These are phyloP conservation scores for Cercospora zeina DNA, from an alignment of 2,329 filamentous ascomycete genomes.

Conservation along the genomic window DNA sequence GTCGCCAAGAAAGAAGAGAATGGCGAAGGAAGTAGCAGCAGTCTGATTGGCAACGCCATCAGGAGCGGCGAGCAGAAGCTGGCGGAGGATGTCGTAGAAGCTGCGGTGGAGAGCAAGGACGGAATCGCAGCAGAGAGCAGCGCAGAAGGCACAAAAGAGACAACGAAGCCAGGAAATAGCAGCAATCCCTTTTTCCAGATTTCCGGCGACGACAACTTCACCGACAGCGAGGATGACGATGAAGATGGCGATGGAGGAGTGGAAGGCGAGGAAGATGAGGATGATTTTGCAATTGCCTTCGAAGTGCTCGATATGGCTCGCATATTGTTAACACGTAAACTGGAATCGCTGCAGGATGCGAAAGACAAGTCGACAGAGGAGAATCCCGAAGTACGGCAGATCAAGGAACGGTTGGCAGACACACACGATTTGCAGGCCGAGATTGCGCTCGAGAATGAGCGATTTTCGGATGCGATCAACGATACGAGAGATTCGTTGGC, in stretches of 20 bases:
- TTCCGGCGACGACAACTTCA: slow-evolving; percentile 90
- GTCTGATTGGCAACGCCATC: slow-evolving; percentile 36
- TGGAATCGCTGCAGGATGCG: slow-evolving; percentile 51
- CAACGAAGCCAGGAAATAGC: slow-evolving; percentile 44
- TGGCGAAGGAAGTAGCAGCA: slow-evolving; percentile 32
- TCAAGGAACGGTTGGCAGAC: slow-evolving; percentile 86
- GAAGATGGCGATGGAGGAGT: slow-evolving; percentile 47
- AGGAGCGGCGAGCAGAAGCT: slow-evolving; percentile 44
- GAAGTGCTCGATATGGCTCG: slow-evolving; percentile 65
- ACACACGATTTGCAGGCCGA: slow-evolving; percentile 92
- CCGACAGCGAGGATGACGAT: slow-evolving; percentile 67
- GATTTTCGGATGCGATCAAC: slow-evolving; percentile 81
- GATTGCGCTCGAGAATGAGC: slow-evolving; percentile 95
- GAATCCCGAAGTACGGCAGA: slow-evolving; percentile 53
- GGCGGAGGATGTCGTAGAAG: slow-evolving; percentile 45
- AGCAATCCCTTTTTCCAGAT: slow-evolving; percentile 89
- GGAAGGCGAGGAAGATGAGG: slow-evolving; percentile 55
- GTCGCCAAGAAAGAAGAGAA: slow-evolving; percentile 32
- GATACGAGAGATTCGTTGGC: slow-evolving; percentile 77
- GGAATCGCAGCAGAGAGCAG: slow-evolving; percentile 46
- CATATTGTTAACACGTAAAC: slow-evolving; percentile 58
- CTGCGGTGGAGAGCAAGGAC: slow-evolving; percentile 49
- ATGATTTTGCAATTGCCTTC: slow-evolving; percentile 64
- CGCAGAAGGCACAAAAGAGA: slow-evolving; percentile 46
- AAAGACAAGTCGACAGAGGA: slow-evolving; percentile 46